Percentiles rank a stretch among this genome's conserved stretches.
Evolutionary conservation across 148 eudicot genomes (phyloP).

Genomic region (Dianthus caryophyllus): DNA sequence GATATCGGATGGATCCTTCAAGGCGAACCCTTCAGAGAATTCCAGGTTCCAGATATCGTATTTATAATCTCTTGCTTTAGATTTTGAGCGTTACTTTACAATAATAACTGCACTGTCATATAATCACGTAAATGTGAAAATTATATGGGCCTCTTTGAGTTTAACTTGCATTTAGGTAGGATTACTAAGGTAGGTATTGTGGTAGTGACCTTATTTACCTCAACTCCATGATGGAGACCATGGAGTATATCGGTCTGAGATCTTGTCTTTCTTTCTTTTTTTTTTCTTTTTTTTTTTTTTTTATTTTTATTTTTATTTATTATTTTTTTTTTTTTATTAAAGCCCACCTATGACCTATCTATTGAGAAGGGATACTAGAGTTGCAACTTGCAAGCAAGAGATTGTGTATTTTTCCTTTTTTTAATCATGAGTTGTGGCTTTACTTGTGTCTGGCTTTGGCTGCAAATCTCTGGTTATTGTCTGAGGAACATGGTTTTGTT

Average conservation of each 20-base stretch:
- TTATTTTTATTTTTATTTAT: too few relatives aligned
- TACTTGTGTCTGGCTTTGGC: neutral
- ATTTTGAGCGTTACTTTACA: neutral
- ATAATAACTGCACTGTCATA: neutral
- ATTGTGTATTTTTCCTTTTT: too few relatives aligned
- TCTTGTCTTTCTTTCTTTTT: neutral
- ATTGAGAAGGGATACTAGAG: neutral
- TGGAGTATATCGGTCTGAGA: too few relatives aligned
- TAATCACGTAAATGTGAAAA: too few relatives aligned
- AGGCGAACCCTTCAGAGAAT: conserved; percentile 72
- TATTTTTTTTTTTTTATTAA: too few relatives aligned
- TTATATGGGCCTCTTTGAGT: neutral
- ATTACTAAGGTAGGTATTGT: neutral
- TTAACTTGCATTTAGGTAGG: neutral
- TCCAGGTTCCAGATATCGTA: conserved; percentile 39
- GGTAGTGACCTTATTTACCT: neutral
- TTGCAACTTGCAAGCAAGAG: too few relatives aligned
- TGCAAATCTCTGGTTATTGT: neutral
- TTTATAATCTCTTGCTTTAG: conserved; percentile 5
- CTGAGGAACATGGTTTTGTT: neutral
- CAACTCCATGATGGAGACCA: neutral
- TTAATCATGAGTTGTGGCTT: neutral
- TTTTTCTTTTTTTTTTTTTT: neutral
- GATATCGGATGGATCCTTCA: conserved; percentile 81
- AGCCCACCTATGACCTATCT: too few relatives aligned